These are phyloP conservation scores for Lactarius sp. DNA, from an alignment of 768 basidiomycete genomes.

Conservation along the genomic window DNA sequence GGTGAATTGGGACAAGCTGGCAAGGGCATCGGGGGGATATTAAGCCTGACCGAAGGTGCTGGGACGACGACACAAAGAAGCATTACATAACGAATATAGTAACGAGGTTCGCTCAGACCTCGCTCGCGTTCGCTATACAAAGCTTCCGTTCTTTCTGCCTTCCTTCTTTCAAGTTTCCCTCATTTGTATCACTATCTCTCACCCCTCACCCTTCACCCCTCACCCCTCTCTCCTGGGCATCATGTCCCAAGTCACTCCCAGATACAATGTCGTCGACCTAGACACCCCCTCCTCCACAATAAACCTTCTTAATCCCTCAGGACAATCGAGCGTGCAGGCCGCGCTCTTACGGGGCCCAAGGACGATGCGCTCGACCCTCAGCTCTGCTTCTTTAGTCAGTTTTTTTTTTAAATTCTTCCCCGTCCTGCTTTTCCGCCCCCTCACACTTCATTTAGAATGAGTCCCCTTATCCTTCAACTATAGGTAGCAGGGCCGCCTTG, in stretches of 20 bases:
- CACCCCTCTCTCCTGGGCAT: constrained; percentile 14
- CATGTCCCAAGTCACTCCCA: constrained; percentile 32
- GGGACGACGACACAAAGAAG: constrained; percentile 25
- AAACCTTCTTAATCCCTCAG: constrained; percentile 43
- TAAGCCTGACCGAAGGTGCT: constrained; percentile 46
- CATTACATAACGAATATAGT: constrained; percentile 8
- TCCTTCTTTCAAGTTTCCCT: background rate
- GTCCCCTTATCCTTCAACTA: constrained; percentile 24
- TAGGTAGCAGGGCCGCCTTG: constrained; percentile 6
- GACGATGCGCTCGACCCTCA: constrained; percentile 37
- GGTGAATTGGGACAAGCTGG: constrained; percentile 30
- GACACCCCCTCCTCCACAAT: constrained; percentile 51
- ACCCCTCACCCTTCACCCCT: constrained; percentile 5
- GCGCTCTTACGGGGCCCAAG: constrained; percentile 40
- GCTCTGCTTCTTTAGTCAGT: constrained; percentile 42
- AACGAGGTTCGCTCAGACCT: background rate
- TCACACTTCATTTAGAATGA: constrained; percentile 22
- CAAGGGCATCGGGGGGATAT: constrained; percentile 35
- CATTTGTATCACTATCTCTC: constrained; percentile 3
- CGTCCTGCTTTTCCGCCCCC: background rate
- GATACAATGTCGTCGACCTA: constrained; percentile 39
- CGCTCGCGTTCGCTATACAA: background rate
- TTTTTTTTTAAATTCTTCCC: background rate
- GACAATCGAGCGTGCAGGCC: constrained; percentile 37
- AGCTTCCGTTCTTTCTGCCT: background rate